A percentile compares a stretch with the other conserved stretches of the same genome.
Conservation (phyloP, 176 grass and related monocot genomes). For the Phragmites australis region DNA sequence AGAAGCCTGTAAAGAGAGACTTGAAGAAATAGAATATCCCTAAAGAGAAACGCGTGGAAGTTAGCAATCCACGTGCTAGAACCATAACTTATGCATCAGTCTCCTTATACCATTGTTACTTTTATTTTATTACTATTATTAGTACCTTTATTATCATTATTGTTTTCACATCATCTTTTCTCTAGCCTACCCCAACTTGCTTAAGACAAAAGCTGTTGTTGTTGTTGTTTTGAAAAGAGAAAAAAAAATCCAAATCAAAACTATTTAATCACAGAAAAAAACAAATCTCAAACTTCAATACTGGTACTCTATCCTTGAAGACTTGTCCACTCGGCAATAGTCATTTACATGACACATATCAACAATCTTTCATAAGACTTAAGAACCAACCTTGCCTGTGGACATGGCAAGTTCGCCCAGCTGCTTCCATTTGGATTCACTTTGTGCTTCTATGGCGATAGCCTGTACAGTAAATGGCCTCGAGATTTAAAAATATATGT, state of each 20-base stretch:
- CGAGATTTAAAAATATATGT: conserved; percentile 10
- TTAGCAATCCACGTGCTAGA: no score
- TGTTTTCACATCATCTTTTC: no score
- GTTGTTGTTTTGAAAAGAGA: conserved; percentile 22
- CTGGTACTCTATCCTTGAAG: not conserved
- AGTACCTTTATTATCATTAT: no score
- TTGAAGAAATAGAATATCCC: no score
- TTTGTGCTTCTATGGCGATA: conserved; percentile 86
- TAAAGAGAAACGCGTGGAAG: no score
- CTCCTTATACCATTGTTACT: no score
- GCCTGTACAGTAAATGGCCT: conserved; percentile 52
- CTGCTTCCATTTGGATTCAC: conserved; percentile 99
- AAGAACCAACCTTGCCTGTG: conserved; percentile 76
- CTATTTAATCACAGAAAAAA: conserved; percentile 15
- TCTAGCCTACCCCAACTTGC: no score
- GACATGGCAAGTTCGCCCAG: conserved; percentile 91
- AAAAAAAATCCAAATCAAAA: conserved; percentile 5
- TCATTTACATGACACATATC: conserved; percentile 8
- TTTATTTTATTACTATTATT: no score
- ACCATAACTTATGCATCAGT: no score
- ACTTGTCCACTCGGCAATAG: not conserved
- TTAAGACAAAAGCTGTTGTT: no score
- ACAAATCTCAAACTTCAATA: conserved; percentile 2
- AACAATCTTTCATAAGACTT: conserved; percentile 3
- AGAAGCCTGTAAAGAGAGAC: no score